Evolutionary conservation across 805 yeast species (phyloP), one percentile per base, ranked within the genome.

Genomic region (Komagataella populi): DNA sequence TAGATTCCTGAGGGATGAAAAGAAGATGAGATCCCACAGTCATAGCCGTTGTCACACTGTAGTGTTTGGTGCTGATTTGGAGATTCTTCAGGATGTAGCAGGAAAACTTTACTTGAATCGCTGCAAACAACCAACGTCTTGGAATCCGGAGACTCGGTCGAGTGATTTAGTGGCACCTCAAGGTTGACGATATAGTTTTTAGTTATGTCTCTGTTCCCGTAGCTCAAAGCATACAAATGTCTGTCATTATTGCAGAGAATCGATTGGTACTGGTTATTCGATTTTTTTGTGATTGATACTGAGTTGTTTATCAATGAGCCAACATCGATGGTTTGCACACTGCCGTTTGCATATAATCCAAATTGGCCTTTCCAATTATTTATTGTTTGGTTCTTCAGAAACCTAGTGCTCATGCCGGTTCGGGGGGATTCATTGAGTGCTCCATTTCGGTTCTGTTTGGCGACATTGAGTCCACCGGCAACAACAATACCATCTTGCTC

Each of bases 221-320:
- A 71, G 56, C 82, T 83, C 51, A 87, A 72, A 50, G 74, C 69
- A 60, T 89, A 87, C 49, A 89, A 68, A 50, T 77, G 70, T 46
- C 80, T 76, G 63, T 90, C 98, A 63, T 90, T 90, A 63, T 89
- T 90, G 65, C 96, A 89, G 20, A 87, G 78, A 54, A 78, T 75
- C 1, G 90, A 76, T 47, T 72, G 70, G 60, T 74, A 82, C 46
- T 72, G 70, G 8, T 69, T 63, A 20, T 71, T 68, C 3, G 76
- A 61, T 12, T 63, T 54, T 52, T 70, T 73, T 59, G 76, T 68
- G 23, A 84, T 59, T 0, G 81, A 67, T 24, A 88, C 95, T 49
- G 87, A 79, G 64, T 89, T 89, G 64, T 88, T 89, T 58, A 90
- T 88, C 67, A 82, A 79, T 39, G 84, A 84, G 0, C 97, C 96